A percentile compares a stretch with the other conserved stretches of the same genome.
Evolutionary conservation across 2,329 filamentous ascomycete species (phyloP).

Genomic region (Delphinella strobiligena): DNA sequence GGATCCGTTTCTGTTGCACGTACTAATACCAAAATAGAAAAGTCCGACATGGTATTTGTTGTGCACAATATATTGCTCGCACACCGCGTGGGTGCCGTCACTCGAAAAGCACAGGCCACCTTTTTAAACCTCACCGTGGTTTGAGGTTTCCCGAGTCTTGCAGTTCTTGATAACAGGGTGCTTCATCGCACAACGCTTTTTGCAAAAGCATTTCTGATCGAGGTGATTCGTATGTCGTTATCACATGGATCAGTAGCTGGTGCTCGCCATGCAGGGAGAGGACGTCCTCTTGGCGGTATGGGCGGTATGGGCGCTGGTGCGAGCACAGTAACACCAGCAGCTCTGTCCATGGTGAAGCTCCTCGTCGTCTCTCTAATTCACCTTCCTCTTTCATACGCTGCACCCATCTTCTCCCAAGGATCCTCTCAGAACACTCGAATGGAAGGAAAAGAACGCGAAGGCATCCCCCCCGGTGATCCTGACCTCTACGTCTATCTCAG

Average conservation of each 20-base stretch:
- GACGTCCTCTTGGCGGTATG: conserved; percentile 5
- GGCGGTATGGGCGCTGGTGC: conserved; percentile 1
- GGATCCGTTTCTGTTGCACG: no score
- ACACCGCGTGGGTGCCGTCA: no score
- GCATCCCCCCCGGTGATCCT: conserved; percentile 33
- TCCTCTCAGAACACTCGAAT: conserved; percentile 7
- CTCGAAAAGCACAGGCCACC: no score
- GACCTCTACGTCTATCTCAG: conserved; percentile 71
- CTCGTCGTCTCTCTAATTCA: conserved; percentile 11
- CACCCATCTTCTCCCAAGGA: conserved; percentile 8
- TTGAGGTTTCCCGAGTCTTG: no score
- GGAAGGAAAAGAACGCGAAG: conserved; percentile 10
- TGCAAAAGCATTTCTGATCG: background rate
- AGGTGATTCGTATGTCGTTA: conserved; percentile 9
- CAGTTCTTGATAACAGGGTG: background rate
- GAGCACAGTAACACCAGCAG: conserved; percentile 7
- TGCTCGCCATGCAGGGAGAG: conserved; percentile 2
- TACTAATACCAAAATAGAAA: no score
- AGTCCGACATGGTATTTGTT: no score
- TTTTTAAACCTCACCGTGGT: no score
- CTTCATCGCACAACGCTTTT: background rate
- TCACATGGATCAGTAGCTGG: conserved; percentile 7
- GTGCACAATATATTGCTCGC: no score
- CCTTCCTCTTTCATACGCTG: conserved; percentile 9
- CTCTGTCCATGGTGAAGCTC: conserved; percentile 11